Conservation (phyloP, 257 asterid genomes). For the Nicotiana paniculata region DNA sequence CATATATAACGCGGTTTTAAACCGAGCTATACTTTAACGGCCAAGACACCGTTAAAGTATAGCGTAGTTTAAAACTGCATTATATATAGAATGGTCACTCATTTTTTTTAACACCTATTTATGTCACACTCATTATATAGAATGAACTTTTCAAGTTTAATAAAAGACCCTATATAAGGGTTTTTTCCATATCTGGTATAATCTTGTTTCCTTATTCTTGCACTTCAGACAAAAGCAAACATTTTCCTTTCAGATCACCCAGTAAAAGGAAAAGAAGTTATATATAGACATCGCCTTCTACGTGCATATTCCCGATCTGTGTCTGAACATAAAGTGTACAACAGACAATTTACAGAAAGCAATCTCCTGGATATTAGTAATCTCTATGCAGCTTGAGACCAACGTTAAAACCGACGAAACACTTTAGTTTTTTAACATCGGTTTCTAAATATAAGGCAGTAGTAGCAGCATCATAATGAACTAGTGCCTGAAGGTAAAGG, state of each 20-base stretch:
- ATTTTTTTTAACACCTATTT: no score
- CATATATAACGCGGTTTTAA: no score
- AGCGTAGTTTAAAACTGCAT: no score
- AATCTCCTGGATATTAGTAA: background rate
- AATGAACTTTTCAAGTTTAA: background rate
- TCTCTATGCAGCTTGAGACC: background rate
- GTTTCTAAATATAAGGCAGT: background rate
- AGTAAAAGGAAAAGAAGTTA: background rate
- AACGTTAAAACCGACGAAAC: background rate
- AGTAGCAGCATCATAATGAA: background rate
- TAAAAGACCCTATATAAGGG: background rate
- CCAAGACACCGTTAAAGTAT: no score
- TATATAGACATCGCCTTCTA: background rate
- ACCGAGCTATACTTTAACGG: no score
- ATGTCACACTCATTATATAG: no score
- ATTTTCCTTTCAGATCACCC: background rate
- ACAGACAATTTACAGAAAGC: background rate
- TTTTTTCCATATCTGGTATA: background rate
- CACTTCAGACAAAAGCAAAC: background rate
- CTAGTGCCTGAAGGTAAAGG: background rate
- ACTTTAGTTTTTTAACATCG: background rate
- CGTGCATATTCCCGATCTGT: no score
- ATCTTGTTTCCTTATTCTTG: background rate
- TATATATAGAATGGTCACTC: no score
- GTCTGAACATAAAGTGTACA: background rate